Percentiles rank a stretch among this genome's conserved stretches.
Conservation (phyloP, 73 alveolate species). For the Paramecium bursaria region DNA sequence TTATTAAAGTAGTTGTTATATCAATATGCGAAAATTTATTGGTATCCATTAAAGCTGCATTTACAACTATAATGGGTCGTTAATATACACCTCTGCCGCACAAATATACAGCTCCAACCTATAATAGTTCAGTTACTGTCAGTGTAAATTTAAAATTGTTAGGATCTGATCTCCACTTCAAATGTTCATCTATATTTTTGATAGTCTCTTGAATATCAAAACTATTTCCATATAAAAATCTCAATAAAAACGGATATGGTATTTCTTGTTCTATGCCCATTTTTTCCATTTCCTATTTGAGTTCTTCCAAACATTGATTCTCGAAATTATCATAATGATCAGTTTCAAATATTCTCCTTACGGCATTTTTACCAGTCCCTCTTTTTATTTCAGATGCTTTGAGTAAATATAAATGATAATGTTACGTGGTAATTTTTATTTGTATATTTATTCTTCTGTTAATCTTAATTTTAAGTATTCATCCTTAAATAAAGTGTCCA, state of each 20-base stretch:
- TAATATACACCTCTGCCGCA: conserved; percentile 28
- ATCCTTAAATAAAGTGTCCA: conserved; percentile 23
- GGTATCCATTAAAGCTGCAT: conserved; percentile 17
- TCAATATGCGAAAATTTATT: conserved; percentile 13
- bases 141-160: conserved; percentile 39
- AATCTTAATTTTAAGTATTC: too few relatives aligned
- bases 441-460: background rate
- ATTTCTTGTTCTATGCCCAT: background rate
- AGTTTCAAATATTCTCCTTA: conserved; percentile 22
- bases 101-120: conserved; percentile 9
- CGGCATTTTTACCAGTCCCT: conserved; percentile 55
- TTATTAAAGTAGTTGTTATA: background rate
- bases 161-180: background rate
- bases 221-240: conserved; percentile 44
- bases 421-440: background rate
- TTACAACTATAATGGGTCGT: conserved; percentile 14
- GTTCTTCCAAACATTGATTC: background rate
- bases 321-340: conserved; percentile 32
- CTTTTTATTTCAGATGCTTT: conserved; percentile 35
- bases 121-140: background rate
- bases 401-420: background rate
- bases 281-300: conserved; percentile 18
- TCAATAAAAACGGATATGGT: conserved; percentile 7
- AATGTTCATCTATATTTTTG: background rate
- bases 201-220: conserved; percentile 33